Evolutionary conservation across 78 protist species (phyloP).

Genomic region (Emiliania huxleyi): DNA sequence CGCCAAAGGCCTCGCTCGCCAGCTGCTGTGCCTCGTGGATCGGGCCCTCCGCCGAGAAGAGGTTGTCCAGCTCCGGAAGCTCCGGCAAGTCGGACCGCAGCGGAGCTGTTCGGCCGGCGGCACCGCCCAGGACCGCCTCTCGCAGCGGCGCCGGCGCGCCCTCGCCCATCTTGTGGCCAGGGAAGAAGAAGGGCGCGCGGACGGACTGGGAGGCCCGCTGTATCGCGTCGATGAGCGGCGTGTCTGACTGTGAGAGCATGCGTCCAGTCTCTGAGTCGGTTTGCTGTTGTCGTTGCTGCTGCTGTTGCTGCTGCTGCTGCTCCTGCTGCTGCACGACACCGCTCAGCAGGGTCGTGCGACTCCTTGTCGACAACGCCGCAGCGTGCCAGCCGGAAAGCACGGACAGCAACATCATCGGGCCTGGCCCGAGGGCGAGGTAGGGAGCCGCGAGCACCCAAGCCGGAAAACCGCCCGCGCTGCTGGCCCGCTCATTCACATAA

Average conservation of each 20-base stretch:
- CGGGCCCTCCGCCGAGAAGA: background rate
- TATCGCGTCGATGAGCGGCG: constrained; percentile 2
- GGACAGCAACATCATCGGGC: too few species aligned
- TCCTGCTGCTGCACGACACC: too few species aligned
- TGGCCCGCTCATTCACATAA: too few species aligned
- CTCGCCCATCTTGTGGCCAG: constrained; percentile 28
- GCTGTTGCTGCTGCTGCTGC: too few species aligned
- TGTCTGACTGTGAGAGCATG: background rate
- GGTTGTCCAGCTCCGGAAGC: constrained; percentile 34
- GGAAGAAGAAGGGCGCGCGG: constrained; percentile 10
- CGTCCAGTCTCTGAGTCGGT: too few species aligned
- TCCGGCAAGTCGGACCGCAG: constrained; percentile 8
- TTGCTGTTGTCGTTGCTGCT: too few species aligned
- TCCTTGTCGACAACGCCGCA: too few species aligned
- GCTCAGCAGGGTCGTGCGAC: too few species aligned
- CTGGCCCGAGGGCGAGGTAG: too few species aligned
- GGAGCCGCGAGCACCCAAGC: too few species aligned
- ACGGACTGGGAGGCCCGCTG: background rate
- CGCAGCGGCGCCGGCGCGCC: background rate
- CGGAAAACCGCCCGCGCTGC: too few species aligned
- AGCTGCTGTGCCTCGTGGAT: background rate
- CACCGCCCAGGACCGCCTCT: background rate
- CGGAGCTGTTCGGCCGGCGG: background rate
- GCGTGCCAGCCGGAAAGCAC: too few species aligned
- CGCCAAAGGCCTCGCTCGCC: constrained; percentile 25